A percentile compares a stretch with the other conserved stretches of the same genome.
Evolutionary conservation across 805 yeast genomes (phyloP).

Genomic region (Metschnikowia kofuensis): DNA sequence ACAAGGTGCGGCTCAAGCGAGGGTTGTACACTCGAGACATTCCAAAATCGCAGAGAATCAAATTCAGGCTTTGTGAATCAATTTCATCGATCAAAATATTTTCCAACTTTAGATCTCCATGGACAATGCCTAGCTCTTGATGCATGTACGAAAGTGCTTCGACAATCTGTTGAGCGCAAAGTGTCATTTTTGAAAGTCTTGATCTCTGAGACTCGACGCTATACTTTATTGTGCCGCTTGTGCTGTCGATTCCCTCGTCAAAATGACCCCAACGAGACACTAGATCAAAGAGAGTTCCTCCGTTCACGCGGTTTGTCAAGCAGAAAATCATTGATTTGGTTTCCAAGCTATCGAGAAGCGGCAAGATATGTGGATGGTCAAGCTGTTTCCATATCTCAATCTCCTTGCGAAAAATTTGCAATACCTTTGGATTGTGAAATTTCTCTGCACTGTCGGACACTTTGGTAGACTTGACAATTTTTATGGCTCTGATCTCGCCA

Average conservation of each 20-base stretch:
- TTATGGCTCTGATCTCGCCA: conserved; percentile 52
- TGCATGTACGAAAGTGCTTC: conserved; percentile 61
- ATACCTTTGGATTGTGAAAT: conserved; percentile 45
- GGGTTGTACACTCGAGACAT: conserved; percentile 50
- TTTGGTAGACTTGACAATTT: conserved; percentile 46
- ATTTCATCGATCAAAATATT: conserved; percentile 61
- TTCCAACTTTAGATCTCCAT: conserved; percentile 82
- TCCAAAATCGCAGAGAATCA: conserved; percentile 86
- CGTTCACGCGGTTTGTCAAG: conserved; percentile 61
- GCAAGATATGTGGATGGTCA: conserved; percentile 62
- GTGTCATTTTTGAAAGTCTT: conserved; percentile 33
- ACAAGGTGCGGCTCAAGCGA: conserved; percentile 25
- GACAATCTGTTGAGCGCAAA: conserved; percentile 51
- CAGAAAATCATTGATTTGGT: conserved; percentile 67
- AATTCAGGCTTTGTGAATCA: conserved; percentile 40
- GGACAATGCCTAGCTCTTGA: conserved; percentile 56
- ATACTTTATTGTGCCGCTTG: conserved; percentile 28
- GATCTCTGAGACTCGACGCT: conserved; percentile 23
- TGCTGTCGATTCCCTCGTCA: conserved; percentile 24
- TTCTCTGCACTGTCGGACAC: conserved; percentile 19
- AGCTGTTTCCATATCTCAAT: conserved; percentile 71
- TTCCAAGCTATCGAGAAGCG: conserved; percentile 58
- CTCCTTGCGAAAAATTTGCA: conserved; percentile 64
- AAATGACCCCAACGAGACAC: conserved; percentile 64
- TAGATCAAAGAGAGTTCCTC: conserved; percentile 79